Evolutionary conservation across 2,329 filamentous ascomycete genomes (phyloP).

Genomic region (Neoscytalidium dimidiatum): DNA sequence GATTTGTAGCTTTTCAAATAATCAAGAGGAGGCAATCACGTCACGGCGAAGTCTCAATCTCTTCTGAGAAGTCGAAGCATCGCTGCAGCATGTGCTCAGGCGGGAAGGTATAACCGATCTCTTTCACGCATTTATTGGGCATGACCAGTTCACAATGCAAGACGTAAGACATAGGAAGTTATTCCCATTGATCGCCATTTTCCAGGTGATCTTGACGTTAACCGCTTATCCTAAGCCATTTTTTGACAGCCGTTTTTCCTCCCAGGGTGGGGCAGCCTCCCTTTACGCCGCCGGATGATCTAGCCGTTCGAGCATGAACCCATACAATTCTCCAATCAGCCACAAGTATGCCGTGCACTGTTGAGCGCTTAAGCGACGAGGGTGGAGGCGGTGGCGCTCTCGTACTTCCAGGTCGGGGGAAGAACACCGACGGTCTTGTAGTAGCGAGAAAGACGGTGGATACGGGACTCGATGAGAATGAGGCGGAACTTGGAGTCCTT

Average conservation of each 20-base stretch:
- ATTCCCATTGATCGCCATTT: conserved; percentile 16
- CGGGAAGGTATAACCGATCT: not conserved
- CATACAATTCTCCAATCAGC: conserved; percentile 10
- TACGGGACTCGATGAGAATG: conserved; percentile 99
- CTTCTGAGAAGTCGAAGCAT: too few relatives aligned
- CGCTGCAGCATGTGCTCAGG: not conserved
- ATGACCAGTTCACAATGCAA: not conserved
- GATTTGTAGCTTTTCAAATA: too few relatives aligned
- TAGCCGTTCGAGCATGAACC: conserved; percentile 10
- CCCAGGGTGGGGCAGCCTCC: conserved; percentile 1
- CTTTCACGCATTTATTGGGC: not conserved
- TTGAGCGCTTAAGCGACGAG: conserved; percentile 74
- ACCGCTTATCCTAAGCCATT: conserved; percentile 17
- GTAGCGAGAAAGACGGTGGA: conserved; percentile 99
- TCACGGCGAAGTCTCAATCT: too few relatives aligned
- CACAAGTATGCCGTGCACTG: not conserved
- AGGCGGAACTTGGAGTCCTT: conserved; percentile 99
- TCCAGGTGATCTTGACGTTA: conserved; percentile 1
- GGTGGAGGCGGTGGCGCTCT: conserved; percentile 94
- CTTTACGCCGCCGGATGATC: conserved; percentile 1
- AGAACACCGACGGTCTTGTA: conserved; percentile 92
- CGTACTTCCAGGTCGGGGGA: conserved; percentile 97
- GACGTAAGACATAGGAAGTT: conserved; percentile 8
- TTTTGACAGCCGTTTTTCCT: conserved; percentile 17
- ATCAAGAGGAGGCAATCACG: too few relatives aligned